A percentile compares a stretch with the other conserved stretches of the same genome.
Evolutionary conservation across 768 basidiomycete species (phyloP).

Genomic region (Mycena chlorophos): DNA sequence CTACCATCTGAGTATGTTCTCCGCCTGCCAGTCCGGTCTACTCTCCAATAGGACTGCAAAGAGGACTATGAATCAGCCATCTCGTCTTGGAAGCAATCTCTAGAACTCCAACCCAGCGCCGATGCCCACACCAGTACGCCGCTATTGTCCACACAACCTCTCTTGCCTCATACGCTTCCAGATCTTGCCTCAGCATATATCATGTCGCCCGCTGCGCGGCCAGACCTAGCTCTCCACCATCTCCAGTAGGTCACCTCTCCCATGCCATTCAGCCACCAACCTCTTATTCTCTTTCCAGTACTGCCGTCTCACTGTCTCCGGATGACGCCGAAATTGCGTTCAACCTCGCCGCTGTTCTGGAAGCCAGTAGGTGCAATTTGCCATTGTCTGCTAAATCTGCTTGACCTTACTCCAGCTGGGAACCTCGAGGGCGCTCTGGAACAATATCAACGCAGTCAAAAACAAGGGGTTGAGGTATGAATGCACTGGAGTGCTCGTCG

Average conservation of each 20-base stretch:
- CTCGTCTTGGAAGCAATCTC: slow-evolving; percentile 82
- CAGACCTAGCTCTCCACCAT: slow-evolving; percentile 86
- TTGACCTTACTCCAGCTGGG: slow-evolving; percentile 53
- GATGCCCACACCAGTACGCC: slow-evolving; percentile 84
- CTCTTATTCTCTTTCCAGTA: slow-evolving; percentile 50
- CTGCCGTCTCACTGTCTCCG: slow-evolving; percentile 79
- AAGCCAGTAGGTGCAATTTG: slow-evolving; percentile 66
- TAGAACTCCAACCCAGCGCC: slow-evolving; percentile 77
- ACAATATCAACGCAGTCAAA: slow-evolving; percentile 78
- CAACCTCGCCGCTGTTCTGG: slow-evolving; percentile 87
- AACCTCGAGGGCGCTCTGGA: slow-evolving; percentile 77
- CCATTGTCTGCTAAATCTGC: slow-evolving; percentile 38
- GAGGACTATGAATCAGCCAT: slow-evolving; percentile 90
- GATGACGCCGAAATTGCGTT: slow-evolving; percentile 91
- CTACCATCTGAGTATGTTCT: slow-evolving; percentile 77
- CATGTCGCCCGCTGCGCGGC: slow-evolving; percentile 73
- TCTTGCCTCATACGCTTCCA: slow-evolving; percentile 34
- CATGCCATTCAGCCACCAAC: slow-evolving; percentile 27
- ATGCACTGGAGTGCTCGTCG: not conserved
- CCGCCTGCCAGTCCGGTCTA: slow-evolving; percentile 11
- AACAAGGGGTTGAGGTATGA: slow-evolving; percentile 63
- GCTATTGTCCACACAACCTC: slow-evolving; percentile 18
- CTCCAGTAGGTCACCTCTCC: slow-evolving; percentile 55
- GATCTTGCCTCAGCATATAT: slow-evolving; percentile 90
- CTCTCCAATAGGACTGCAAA: slow-evolving; percentile 30